Evolutionary conservation across 257 asterid genomes (phyloP), one percentile per base, ranked within the genome.

Genomic region (Anisodus tanguticus): DNA sequence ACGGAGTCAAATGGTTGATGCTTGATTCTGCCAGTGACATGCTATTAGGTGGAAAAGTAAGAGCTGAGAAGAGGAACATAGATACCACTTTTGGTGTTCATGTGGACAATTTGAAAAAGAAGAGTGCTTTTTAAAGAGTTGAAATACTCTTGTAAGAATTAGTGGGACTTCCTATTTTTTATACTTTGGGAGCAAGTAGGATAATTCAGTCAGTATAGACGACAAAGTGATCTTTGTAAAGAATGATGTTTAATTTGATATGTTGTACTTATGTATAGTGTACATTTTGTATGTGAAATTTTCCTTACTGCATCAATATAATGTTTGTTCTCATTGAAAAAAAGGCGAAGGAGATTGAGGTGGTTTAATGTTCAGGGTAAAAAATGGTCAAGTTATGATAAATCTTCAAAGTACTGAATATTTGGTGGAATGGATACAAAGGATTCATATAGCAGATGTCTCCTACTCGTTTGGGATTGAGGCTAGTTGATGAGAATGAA

Each of bases 101-200:
- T 22, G 57, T 72, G 80, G 59, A 72, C 53, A n/a, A 71, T 71
- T 17, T 71, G 58, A 71, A 72, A 9, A 72, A 45, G 41, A 47
- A 19, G 43, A 72, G 41, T n/a, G 1, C 2, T 31, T 31, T 49
- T 49, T 74, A 49, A 72, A 72, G 62, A 74, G 60, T 74, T 49
- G 60, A 45, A 72, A 45, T 49, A 49, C 12, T 74, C 60, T 49
- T 74, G 60, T 49, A 47, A 74, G 16, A 74, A 10, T 19, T 49
- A 19, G 80, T 74, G 60, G 60, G 80, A 49, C 19, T 49, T 74
- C 5, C 57, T 11, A 49, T 49, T 49, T n/a, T 49, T 47, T 10
- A 10, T 49, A 74, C 19, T 74, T 74, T 74, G 57, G 80, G 81
- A 49, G 81, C 6, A 22, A 74, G 79, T 74, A 11, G 57, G 62